Percentiles rank a stretch among this genome's conserved stretches.
Conservation (phyloP, 2,329 filamentous ascomycete species). For the Fusarium clavum region DNA sequence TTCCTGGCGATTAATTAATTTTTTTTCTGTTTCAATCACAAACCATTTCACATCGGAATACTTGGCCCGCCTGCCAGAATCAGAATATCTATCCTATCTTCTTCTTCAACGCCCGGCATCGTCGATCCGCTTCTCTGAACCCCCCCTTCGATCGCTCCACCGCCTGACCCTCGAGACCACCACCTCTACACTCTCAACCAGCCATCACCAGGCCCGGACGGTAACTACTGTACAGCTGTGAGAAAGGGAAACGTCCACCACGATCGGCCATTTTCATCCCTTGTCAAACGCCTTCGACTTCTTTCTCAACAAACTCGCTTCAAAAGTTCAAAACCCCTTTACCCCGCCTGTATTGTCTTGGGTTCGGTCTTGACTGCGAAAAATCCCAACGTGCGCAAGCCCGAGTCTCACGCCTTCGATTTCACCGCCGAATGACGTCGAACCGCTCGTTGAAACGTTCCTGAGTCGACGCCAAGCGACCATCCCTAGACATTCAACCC, state of each 20-base stretch:
- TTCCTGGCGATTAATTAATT: conserved; percentile 19
- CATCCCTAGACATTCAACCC: conserved; percentile 28
- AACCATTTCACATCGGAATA: conserved; percentile 18
- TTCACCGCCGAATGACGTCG: conserved; percentile 47
- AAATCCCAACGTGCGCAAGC: conserved; percentile 8
- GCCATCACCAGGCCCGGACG: conserved; percentile 31
- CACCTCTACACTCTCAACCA: conserved; percentile 24
- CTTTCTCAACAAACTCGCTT: conserved; percentile 18
- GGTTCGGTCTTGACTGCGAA: conserved; percentile 6
- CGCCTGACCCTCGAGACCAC: conserved; percentile 42
- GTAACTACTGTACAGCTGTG: conserved; percentile 11
- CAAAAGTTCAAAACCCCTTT: conserved; percentile 24
- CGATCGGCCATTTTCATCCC: conserved; percentile 10
- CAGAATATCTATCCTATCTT: background rate
- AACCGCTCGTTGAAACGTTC: conserved; percentile 37
- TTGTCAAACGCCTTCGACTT: conserved; percentile 8
- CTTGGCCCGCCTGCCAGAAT: conserved; percentile 38
- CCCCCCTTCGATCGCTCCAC: conserved; percentile 46
- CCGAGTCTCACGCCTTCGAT: conserved; percentile 30
- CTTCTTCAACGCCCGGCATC: conserved; percentile 26
- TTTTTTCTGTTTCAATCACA: no score
- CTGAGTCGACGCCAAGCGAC: conserved; percentile 40
- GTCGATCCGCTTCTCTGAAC: conserved; percentile 38
- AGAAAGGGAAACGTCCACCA: background rate
- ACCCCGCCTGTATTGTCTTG: conserved; percentile 32